These are phyloP conservation scores for Yarrowia sp. DNA, from an alignment of 805 yeast genomes.

Conservation along the genomic window DNA sequence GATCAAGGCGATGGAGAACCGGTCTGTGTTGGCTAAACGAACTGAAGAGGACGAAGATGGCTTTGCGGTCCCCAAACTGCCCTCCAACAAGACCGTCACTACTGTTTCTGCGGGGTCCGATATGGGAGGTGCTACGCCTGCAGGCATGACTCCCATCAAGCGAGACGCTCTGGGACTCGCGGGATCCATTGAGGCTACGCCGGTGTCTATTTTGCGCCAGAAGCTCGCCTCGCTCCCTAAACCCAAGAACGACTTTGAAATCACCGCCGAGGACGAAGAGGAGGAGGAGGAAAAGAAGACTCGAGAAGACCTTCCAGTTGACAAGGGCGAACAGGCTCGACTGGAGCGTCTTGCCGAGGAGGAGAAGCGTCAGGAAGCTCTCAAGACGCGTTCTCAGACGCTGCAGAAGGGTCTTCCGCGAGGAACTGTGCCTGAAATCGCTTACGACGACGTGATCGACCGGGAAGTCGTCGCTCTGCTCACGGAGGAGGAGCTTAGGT, in stretches of 20 bases:
- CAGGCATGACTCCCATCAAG: conserved; percentile 24
- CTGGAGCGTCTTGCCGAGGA: conserved; percentile 29
- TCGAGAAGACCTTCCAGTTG: conserved; percentile 31
- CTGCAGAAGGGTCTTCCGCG: conserved; percentile 46
- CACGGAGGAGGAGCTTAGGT: conserved; percentile 31
- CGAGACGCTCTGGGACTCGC: conserved; percentile 32
- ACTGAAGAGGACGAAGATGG: background rate
- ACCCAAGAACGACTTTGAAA: conserved; percentile 43
- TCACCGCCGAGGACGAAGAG: conserved; percentile 41
- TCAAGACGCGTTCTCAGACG: conserved; percentile 48
- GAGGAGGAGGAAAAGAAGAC: conserved; percentile 27
- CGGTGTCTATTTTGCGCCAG: conserved; percentile 29
- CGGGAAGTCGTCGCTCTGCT: conserved; percentile 27
- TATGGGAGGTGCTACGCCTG: conserved; percentile 28
- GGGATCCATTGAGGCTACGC: conserved; percentile 29
- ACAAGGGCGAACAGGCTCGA: conserved; percentile 38
- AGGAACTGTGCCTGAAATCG: background rate
- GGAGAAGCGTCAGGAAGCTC: conserved; percentile 33
- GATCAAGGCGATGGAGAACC: conserved; percentile 37
- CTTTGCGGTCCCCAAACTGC: background rate
- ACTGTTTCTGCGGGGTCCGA: background rate
- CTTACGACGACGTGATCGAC: background rate
- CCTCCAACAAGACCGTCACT: conserved; percentile 1
- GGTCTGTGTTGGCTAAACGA: conserved; percentile 41
- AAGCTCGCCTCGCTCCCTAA: conserved; percentile 39